Base-by-base conservation (phyloP, 306 rosid genomes). In the Rosa multiflora region DNA sequence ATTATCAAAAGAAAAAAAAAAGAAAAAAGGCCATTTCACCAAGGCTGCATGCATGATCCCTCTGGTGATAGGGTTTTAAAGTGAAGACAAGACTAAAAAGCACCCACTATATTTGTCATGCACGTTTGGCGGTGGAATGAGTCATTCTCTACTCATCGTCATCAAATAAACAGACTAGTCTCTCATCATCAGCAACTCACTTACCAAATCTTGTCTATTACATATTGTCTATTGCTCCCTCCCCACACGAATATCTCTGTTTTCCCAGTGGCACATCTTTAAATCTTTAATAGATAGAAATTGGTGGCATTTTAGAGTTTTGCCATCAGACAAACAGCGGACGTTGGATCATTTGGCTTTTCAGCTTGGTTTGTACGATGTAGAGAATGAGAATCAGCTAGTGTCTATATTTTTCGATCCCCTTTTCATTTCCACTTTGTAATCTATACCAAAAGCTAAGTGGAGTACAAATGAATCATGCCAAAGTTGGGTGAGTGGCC, bases 401-500 rank as follows among this genome's bases (percentile, higher is more conserved):
- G 61, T 87, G 88, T 87, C 82, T 70, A 11, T 55, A n/a, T 70
- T 5, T 72, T 81, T 73, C 67, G 1, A 20, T 58, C 58, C 73
- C 71, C 82, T 78, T 83, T 72, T 81, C 62, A 35, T 39, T 55
- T 14, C 83, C 55, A 47, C 76, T 73, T 9, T 40, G 49, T 35
- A 85, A 79, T 85, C 81, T 83, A 85, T 62, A 82, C 85, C 83
- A 82, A 85, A 32, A 89, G 85, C 83, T 48, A 77, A 29, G 87
- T 81, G 81, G 85, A 13, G 47, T 73, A 58, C 67, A 9, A 35
- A 40, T 40, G 37, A 13, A 20, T 77, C 85, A 68, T 79, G 69
- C 80, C 67, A 63, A 44, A 63, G 69, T n/a, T 63, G 69, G 42
- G 62, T 82, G 85, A 88, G 97, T 90, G 91, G 89, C 84, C 4